Conservation (phyloP, 2,329 filamentous ascomycete species). For the Xenoacremonium recifei region DNA sequence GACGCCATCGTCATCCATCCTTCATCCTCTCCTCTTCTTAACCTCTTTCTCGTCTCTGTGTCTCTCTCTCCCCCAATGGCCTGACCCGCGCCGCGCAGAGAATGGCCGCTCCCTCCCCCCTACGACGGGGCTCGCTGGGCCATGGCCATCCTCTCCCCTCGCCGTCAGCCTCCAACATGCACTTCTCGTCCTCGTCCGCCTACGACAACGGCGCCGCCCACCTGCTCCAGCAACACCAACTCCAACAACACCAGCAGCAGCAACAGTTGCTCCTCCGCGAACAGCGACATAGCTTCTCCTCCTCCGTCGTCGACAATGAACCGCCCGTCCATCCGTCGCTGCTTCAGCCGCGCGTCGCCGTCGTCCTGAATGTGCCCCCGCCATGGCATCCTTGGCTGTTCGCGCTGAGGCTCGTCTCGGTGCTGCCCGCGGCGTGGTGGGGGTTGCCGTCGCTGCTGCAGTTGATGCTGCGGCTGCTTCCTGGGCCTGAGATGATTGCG, state of each 20-base stretch:
- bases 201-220: no score
- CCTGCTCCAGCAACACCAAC: neutral
- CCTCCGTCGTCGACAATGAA: conserved; percentile 1
- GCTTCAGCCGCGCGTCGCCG: conserved; percentile 74
- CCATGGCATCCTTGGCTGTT: conserved; percentile 74
- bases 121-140: conserved; percentile 24
- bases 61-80: conserved; percentile 19
- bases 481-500: conserved; percentile 29
- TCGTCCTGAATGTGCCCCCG: conserved; percentile 70
- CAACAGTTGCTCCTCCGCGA: no score
- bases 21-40: neutral
- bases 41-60: conserved; percentile 1
- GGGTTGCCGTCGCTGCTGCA: conserved; percentile 67
- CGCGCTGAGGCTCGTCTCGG: conserved; percentile 68
- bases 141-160: conserved; percentile 16
- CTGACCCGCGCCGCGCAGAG: conserved; percentile 17
- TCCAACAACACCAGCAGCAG: neutral
- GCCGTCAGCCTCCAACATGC: neutral
- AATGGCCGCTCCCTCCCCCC: conserved; percentile 26
- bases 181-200: no score
- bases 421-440: conserved; percentile 70
- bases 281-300: conserved; percentile 1
- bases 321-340: conserved; percentile 38
- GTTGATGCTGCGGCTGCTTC: conserved; percentile 63
- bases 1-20: conserved; percentile 7